Base-by-base conservation (phyloP, 768 basidiomycete species). In the Tulasnella sp. region DNA sequence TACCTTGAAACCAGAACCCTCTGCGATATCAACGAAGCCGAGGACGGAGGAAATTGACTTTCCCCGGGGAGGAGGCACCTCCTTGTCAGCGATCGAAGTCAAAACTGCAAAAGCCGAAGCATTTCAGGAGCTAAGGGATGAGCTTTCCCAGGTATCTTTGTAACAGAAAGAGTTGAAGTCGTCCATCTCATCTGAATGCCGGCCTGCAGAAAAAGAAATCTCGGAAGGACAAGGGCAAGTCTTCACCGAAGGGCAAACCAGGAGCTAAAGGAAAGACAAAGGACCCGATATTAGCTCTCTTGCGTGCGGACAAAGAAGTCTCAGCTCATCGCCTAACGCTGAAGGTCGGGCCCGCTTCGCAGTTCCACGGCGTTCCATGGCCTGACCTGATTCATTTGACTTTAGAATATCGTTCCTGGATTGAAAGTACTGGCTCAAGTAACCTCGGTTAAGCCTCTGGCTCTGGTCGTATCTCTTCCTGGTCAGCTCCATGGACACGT, bases 241-340 rank as follows among this genome's bases (percentile, higher is more conserved):
- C 62, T 19, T 1, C 31, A 10, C 27, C 62, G 0, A 68, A 16
- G 16, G 62, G 62, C 8, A 68, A 68, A 27, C 14, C 62, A 16
- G 31, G 4, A 8, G 3, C 62, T 3, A 34, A 34, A 31, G 27
- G 14, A 27, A 68, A 68, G 12, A 5, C 27, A 27, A 68, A 68
- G 16, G 62, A 68, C 31, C 62, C 31, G 9, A 6, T 68, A 3
- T 68, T 68, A 14, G 12, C 62, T 68, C 62, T 68, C 14, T 6
- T 68, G 52, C 77, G 44, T 19, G 40, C 44, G 81, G 77, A 80
- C 80, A 39, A 44, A 44, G 62, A 83, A 88, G 56, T 87, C 92
- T 78, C 92, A 96, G 91, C 97, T 52, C 96, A 98, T 83, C 94
- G 96, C 85, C 87, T 98, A 52, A 98, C 96, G 83, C 97, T 98